A percentile compares a stretch with the other conserved stretches of the same genome.
Evolutionary conservation across 345 rosid genomes (phyloP).

Genomic region (Eucalyptus globulus): DNA sequence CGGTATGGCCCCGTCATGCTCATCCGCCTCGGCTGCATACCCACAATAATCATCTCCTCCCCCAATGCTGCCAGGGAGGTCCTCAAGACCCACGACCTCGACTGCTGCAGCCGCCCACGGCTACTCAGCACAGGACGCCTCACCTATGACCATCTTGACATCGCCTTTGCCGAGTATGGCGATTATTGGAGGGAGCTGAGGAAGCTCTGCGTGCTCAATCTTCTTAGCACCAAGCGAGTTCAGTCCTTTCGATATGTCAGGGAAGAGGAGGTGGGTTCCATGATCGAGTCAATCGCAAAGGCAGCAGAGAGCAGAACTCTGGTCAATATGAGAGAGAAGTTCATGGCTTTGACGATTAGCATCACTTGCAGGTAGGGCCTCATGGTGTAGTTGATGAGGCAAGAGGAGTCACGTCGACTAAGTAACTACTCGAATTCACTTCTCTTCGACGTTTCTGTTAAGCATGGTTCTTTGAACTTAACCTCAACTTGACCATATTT

Average conservation of each 20-base stretch:
- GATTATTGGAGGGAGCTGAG: neutral
- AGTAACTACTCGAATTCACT: neutral
- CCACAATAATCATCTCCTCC: neutral
- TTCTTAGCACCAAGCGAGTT: neutral
- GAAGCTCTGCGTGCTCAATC: neutral
- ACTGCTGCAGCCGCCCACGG: neutral
- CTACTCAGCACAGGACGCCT: neutral
- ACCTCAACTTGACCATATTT: neutral
- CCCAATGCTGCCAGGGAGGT: neutral
- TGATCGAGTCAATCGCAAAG: conserved; percentile 10
- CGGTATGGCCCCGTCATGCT: neutral
- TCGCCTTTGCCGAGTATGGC: neutral
- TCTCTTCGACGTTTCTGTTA: neutral
- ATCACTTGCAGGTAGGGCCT: neutral
- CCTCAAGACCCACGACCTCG: neutral
- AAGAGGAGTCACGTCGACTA: neutral
- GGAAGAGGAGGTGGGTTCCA: conserved; percentile 9
- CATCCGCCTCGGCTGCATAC: neutral
- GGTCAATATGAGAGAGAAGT: conserved; percentile 14
- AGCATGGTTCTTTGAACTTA: neutral
- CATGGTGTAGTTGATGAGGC: neutral
- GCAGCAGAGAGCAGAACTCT: neutral
- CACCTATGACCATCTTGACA: neutral
- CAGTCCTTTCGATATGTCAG: neutral
- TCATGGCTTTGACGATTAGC: conserved; percentile 3